A percentile compares a stretch with the other conserved stretches of the same genome.
These are phyloP conservation scores for Boletellus sp. DNA, from an alignment of 768 basidiomycete genomes.

Conservation along the genomic window DNA sequence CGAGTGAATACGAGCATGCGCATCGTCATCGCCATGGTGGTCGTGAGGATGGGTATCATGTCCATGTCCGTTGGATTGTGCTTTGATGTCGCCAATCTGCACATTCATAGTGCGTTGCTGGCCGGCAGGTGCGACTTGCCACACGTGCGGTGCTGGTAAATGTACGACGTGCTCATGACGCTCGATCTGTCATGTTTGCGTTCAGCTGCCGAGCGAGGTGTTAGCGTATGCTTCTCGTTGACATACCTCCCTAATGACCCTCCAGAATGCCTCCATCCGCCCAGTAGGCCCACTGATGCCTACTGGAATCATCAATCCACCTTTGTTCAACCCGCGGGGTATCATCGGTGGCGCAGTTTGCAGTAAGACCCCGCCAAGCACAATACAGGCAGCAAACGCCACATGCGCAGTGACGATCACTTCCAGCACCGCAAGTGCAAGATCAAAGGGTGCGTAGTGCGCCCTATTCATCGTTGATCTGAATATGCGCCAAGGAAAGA, in stretches of 20 bases:
- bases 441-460: constrained; percentile 73
- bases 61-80: constrained; percentile 9
- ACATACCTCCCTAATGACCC: constrained; percentile 77
- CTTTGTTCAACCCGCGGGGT: constrained; percentile 6
- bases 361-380: constrained; percentile 80
- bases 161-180: constrained; percentile 80
- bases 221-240: neutral
- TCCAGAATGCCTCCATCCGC: constrained; percentile 78
- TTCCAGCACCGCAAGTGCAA: constrained; percentile 76
- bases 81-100: neutral
- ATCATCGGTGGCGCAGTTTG: constrained; percentile 74
- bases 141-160: constrained; percentile 82
- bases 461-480: constrained; percentile 7
- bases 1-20: neutral
- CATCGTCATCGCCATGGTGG: neutral
- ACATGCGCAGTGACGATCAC: constrained; percentile 76
- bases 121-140: constrained; percentile 66
- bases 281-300: constrained; percentile 36
- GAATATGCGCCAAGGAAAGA: neutral
- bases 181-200: constrained; percentile 56
- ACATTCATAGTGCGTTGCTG: constrained; percentile 17
- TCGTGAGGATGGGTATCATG: constrained; percentile 2
- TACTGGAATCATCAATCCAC: constrained; percentile 7
- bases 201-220: neutral
- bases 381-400: constrained; percentile 79